Evolutionary conservation across 768 basidiomycete species (phyloP), one percentile per base, ranked within the genome.

Genomic region (Pulveroboletus frians): DNA sequence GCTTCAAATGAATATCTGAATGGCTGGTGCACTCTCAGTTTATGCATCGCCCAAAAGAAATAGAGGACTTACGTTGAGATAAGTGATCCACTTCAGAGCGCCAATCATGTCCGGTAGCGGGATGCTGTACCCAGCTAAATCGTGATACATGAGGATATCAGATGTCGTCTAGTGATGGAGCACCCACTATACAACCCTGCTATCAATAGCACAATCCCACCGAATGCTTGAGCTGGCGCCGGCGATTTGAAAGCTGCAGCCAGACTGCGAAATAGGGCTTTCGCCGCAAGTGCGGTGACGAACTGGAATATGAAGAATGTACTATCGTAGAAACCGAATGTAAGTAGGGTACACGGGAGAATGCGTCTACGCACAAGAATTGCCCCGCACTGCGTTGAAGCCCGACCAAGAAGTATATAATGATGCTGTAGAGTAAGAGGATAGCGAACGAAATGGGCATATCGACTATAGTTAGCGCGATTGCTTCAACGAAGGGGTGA

Each of bases 201-300:
- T 13, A 73, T 68, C 56, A 86, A 70, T 32, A 80, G 66, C 13
- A 73, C 50, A 51, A 80, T 58, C 39, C 78, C 81, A 7, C 77
- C 80, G 9, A 84, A 52, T 9, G 83, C 75, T 56, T 83, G 82
- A 7, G 85, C 84, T 0, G 81, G 76, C 1, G 84, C 79, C 45
- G 79, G 77, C 9, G 73, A 71, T 39, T 73, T 72, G 60, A 84
- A 81, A 5, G 73, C 72, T 0, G 85, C 81, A 1, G 83, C 82
- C 10, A 88, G 57, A 0, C 73, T 72, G 23, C 89, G 76, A 76
- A 91, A 94, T 74, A 84, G 83, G 0, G 80, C 81, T 63, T 26
- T 26, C 23, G 91, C 85, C 8, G 81, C 67, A 18, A 89, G 44
- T 31, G 82, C 75, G 50, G 82, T 76, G 3, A 72, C 64, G 44